Evolutionary conservation across 108 stramenopile species (phyloP).

Genomic region (Stephanodiscus minutulus): DNA sequence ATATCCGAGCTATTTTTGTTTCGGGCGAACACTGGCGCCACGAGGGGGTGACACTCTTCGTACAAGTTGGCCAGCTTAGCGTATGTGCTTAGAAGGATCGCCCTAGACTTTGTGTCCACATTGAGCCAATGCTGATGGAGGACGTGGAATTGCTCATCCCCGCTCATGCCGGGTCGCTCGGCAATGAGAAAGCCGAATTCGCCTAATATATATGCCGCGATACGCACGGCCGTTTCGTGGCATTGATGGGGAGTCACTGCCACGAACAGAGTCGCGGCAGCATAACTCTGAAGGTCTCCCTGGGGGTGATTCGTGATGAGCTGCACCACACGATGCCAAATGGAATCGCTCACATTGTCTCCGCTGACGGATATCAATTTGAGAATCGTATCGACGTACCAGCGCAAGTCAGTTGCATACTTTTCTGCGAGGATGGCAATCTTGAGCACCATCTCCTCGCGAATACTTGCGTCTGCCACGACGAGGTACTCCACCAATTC

Average conservation of each 20-base stretch:
- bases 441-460: constrained; percentile 98
- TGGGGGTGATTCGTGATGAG: constrained; percentile 97
- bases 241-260: constrained; percentile 82
- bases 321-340: constrained; percentile 98
- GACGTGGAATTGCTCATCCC: constrained; percentile 92
- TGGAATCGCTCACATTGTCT: constrained; percentile 93
- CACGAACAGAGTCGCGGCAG: constrained; percentile 87
- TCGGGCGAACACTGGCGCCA: constrained; percentile 87
- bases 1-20: constrained; percentile 87
- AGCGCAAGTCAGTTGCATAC: constrained; percentile 92
- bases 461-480: constrained; percentile 91
- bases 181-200: constrained; percentile 98
- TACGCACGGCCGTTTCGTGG: constrained; percentile 91
- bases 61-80: constrained; percentile 96
- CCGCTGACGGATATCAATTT: constrained; percentile 94
- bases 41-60: constrained; percentile 89
- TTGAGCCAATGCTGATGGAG: constrained; percentile 95
- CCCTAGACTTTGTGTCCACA: constrained; percentile 68
- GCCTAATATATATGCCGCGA: constrained; percentile 95
- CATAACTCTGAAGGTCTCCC: constrained; percentile 92
- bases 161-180: constrained; percentile 90
- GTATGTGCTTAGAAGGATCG: constrained; percentile 92
- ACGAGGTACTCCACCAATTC: constrained; percentile 92
- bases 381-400: constrained; percentile 98
- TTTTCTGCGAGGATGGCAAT: constrained; percentile 98